Percentiles rank a stretch among this genome's conserved stretches.
Conservation (phyloP, 1,284 basidiomycete genomes). For the Trichosporon coremiiforme region DNA sequence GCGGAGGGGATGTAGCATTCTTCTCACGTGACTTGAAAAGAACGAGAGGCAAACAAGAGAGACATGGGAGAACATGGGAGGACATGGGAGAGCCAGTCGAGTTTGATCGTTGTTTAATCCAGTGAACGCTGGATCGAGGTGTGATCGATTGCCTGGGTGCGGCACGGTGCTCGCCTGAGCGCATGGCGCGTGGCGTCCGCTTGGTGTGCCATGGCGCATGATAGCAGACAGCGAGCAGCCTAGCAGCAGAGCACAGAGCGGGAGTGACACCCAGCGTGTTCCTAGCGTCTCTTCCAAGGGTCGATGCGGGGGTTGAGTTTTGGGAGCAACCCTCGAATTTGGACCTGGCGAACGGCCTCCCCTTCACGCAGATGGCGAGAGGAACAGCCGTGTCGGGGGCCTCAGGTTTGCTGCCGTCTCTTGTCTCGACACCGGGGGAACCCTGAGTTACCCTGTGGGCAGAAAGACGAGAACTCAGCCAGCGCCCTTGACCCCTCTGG, state of each 20-base stretch:
- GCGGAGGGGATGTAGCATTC: neutral
- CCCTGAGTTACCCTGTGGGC: neutral
- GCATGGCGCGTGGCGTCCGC: no score
- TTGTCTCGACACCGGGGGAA: neutral
- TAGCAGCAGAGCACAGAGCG: no score
- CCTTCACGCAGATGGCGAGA: no score
- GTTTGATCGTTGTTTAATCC: neutral
- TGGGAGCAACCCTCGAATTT: conserved; percentile 13
- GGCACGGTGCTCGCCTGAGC: no score
- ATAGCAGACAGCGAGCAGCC: no score
- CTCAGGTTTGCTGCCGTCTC: no score
- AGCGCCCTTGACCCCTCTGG: neutral
- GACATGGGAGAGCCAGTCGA: neutral
- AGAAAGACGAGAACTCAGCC: conserved; percentile 2
- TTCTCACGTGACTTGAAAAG: neutral
- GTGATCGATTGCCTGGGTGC: no score
- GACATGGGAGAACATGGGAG: no score
- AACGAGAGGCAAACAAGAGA: neutral
- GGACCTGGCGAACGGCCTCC: neutral
- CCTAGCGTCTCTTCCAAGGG: neutral
- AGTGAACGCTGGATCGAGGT: no score
- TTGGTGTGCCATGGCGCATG: no score
- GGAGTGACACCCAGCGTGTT: no score
- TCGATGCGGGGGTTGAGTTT: conserved; percentile 8
- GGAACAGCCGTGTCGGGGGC: no score